Conservation (phyloP, 2,329 filamentous ascomycete genomes). For the Fusarium decemcellulare region DNA sequence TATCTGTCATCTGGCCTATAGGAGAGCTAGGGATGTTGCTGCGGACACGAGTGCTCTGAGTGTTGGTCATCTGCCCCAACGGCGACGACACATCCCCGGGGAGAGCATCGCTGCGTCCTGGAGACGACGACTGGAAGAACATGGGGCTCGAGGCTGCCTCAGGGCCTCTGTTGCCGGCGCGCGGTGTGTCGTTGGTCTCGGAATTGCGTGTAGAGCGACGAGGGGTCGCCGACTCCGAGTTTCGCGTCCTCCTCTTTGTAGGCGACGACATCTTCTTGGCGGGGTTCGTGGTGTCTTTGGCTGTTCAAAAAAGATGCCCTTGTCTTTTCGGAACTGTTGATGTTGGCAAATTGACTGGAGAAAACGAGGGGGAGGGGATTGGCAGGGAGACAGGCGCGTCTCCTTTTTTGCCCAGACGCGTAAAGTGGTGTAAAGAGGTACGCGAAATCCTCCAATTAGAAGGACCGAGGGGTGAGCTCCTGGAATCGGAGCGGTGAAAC, state of each 20-base stretch:
- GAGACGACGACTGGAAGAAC: slow-evolving; percentile 74
- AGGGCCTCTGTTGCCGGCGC: slow-evolving; percentile 58
- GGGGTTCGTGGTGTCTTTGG: slow-evolving; percentile 10
- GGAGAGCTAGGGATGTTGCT: slow-evolving; percentile 69
- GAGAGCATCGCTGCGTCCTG: slow-evolving; percentile 48
- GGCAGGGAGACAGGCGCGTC: slow-evolving; percentile 46
- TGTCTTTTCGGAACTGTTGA: slow-evolving; percentile 35
- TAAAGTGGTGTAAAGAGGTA: slow-evolving; percentile 55
- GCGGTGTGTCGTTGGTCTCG: slow-evolving; percentile 58
- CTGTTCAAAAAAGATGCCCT: slow-evolving; percentile 25
- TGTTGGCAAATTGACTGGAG: slow-evolving; percentile 39
- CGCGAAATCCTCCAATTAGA: slow-evolving; percentile 35
- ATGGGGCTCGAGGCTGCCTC: slow-evolving; percentile 83
- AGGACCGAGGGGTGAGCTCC: background rate
- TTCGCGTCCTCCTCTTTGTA: slow-evolving; percentile 63
- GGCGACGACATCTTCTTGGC: slow-evolving; percentile 58
- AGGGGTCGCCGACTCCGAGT: slow-evolving; percentile 65
- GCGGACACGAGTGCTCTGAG: slow-evolving; percentile 63
- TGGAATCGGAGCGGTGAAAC: slow-evolving; percentile 49
- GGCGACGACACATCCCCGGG: slow-evolving; percentile 65
- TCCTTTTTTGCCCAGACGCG: slow-evolving; percentile 49
- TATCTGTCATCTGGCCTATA: slow-evolving; percentile 70
- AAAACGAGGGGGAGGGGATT: slow-evolving; percentile 47
- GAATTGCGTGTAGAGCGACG: slow-evolving; percentile 59
- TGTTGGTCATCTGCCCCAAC: slow-evolving; percentile 69